Evolutionary conservation across 2,329 filamentous ascomycete genomes (phyloP).

Genomic region (Fusarium sulawesiense): DNA sequence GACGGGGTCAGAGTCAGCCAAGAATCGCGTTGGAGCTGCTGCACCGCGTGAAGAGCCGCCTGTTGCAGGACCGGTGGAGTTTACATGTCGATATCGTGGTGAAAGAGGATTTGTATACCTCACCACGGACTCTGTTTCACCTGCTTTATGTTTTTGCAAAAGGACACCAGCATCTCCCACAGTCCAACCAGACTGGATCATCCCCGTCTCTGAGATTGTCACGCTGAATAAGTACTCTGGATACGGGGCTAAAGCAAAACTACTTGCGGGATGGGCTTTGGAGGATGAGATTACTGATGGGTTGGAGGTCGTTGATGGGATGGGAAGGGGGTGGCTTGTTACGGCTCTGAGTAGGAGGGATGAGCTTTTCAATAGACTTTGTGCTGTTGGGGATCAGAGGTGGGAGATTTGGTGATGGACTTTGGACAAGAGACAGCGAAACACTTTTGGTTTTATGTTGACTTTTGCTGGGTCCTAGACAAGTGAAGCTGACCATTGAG

Average conservation of each 20-base stretch:
- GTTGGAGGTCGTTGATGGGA: conserved; percentile 67
- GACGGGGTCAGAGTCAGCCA: conserved; percentile 65
- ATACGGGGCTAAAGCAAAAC: conserved; percentile 81
- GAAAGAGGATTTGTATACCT: conserved; percentile 63
- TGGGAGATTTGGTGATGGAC: conserved; percentile 71
- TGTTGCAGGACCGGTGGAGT: conserved; percentile 72
- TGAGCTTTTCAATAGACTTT: conserved; percentile 79
- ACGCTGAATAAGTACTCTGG: conserved; percentile 82
- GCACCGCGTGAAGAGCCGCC: neutral
- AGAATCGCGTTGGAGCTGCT: conserved; percentile 64
- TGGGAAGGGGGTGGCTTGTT: conserved; percentile 63
- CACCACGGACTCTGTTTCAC: conserved; percentile 6
- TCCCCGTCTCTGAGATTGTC: conserved; percentile 74
- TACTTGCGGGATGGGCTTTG: conserved; percentile 81
- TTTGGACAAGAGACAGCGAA: neutral
- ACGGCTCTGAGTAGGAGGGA: conserved; percentile 78
- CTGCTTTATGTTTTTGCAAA: conserved; percentile 10
- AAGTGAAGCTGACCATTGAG: neutral
- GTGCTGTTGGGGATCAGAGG: conserved; percentile 79
- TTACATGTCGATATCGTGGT: conserved; percentile 74
- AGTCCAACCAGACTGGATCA: conserved; percentile 71
- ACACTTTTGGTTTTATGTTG: no score
- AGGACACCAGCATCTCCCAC: neutral
- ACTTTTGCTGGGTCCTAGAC: accelerated
- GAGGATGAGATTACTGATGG: conserved; percentile 78